Evolutionary conservation across 108 stramenopile genomes (phyloP).

Genomic region (Hondaea fermentalgiana): DNA sequence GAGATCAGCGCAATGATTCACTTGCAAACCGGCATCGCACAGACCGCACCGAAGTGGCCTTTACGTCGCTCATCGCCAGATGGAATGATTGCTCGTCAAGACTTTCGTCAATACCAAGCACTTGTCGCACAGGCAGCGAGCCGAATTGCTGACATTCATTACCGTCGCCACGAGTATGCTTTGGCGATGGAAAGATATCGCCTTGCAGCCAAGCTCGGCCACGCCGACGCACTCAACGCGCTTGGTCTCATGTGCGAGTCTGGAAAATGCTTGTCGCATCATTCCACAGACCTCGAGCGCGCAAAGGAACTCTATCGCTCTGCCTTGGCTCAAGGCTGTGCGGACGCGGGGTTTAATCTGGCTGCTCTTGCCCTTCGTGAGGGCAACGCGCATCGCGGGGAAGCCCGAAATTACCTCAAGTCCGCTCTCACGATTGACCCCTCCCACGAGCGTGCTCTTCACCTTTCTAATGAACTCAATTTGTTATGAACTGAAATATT

Average conservation of each 20-base stretch:
- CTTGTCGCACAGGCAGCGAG: background rate
- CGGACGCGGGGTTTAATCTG: background rate
- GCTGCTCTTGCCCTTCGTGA: background rate
- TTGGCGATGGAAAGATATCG: background rate
- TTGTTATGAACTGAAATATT: too few relatives aligned
- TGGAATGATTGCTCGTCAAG: background rate
- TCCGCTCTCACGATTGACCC: background rate
- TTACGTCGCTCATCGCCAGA: background rate
- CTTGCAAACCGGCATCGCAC: background rate
- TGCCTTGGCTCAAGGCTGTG: background rate
- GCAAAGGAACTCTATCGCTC: background rate
- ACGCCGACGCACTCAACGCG: background rate
- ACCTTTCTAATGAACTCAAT: too few relatives aligned
- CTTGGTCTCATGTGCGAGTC: constrained; percentile 14
- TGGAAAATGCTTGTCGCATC: background rate
- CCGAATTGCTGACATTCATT: background rate
- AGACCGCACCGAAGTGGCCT: background rate
- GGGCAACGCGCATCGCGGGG: background rate
- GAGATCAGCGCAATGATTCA: background rate
- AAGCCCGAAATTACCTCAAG: background rate
- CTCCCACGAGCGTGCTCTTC: background rate
- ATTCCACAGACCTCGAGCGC: background rate
- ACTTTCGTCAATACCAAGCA: background rate
- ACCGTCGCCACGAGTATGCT: background rate
- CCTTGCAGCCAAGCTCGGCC: background rate